Evolutionary conservation across 345 rosid genomes (phyloP), one percentile per base, ranked within the genome.

Genomic region (Diplotaxis tenuifolia): DNA sequence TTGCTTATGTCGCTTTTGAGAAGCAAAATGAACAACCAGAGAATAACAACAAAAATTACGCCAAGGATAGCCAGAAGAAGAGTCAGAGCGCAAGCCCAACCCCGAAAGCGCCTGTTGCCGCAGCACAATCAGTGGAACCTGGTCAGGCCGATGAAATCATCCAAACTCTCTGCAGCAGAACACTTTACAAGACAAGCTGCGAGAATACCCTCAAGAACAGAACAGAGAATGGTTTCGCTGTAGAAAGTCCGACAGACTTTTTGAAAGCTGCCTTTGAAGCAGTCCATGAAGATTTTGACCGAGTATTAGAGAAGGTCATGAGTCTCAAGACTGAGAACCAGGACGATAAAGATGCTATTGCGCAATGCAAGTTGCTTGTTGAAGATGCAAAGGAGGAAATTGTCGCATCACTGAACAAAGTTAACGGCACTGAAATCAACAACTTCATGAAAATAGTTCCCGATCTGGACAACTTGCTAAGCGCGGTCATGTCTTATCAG

Each of bases 1-100:
- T 87, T 11, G 86, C 80, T 0, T 67, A 83, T 23, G 74, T 83
- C 1, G 47, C 82, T 62, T 76, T 69, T 3, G 32, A 6, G 16
- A 72, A 71, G 21, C 74, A 71, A 52, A 50, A 58, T n/a, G 73
- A 50, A 31, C 64, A 23, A 54, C 20, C 28, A 0, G 55, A 63
- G 25, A 54, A 6, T 19, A 72, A 11, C 19, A 64, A 25, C 62
- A 42, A 54, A 6, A 60, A 47, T 5, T 28, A 18, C 4, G 18
- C 50, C n/a, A 42, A 42, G 50, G 18, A n/a, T 42, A 42, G 50
- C 50, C 50, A 42, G 50, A 42, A 42, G 50, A 42, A 42, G 50
- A 42, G 50, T 18, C 50, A 42, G 50, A 42, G 18, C 50, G 50
- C 50, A 42, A 42, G 50, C 50, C 50, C 50, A 42, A 42, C 50